Evolutionary conservation across 164 flowering plant species (phyloP), one percentile per base, ranked within the genome.

Genomic region (Aristolochia fimbriata): DNA sequence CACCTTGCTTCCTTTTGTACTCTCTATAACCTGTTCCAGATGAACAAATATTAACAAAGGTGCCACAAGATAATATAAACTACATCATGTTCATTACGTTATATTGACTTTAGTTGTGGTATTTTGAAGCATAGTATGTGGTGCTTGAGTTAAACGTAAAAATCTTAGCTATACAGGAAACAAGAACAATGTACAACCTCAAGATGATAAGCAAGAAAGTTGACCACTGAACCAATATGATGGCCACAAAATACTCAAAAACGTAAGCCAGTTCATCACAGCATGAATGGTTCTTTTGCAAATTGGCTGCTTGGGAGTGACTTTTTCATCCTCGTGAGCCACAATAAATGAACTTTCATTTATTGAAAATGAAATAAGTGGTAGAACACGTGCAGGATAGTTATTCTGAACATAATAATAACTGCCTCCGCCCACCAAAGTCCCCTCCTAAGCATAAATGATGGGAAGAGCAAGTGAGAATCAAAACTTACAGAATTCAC

Each of bases 1-100:
- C 55, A 86, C 93, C 76, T 84, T 86, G 30, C 89, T 86, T 71
- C 93, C 93, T 64, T 84, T 86, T n/a, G 83, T 54, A 19, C 84
- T 86, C 80, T 86, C 93, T 63, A 84, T 82, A 65, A 82, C 89
- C 89, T 86, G 69, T 16, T 51, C 37, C 23, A 60, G 30, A 69
- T n/a, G 27, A 70, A 27, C 45, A 30, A 20, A 49, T 0, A 37
- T 37, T 37, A 3, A 37, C 4, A 3, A 37, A 37, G 43, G 10
- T 37, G 43, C 9, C 43, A 7, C 8, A 7, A 37, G 43, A 10
- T 37, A 3, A 3, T 24, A 37, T 41, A 45, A 37, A 58, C 9
- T 14, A 21, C 1, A 21, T 17, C n/a, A 17, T 6, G 21, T 41
- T 43, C 47, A 21, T 21, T 25, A 21, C 21, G 3, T 33, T 20